phyloP scores from a whole-genome alignment of 1,139 yeast species.

The Geotrichum fermentans region DNA sequence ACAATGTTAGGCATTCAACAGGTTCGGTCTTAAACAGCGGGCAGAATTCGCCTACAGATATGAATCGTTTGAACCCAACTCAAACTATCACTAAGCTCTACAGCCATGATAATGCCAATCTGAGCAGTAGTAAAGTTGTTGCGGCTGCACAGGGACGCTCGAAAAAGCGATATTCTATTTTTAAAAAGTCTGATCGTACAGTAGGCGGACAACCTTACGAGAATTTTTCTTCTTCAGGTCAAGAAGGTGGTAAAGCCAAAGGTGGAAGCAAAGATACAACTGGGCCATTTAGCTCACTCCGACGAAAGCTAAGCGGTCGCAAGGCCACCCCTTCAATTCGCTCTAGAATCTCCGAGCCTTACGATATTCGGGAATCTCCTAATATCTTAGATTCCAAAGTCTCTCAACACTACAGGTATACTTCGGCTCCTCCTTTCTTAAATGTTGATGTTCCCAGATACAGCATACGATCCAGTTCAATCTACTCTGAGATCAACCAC shows the following conservation, averaged over 20 bases:
- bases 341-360: not conserved
- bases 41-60: too few species aligned
- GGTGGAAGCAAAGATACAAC: not conserved
- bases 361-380: not conserved
- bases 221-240: not conserved
- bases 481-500: slow-evolving; percentile 10
- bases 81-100: not conserved
- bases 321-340: not conserved
- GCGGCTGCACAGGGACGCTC: not conserved
- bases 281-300: slow-evolving; percentile 1
- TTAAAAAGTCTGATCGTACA: slow-evolving; percentile 1
- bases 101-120: slow-evolving; percentile 5
- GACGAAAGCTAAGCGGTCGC: not conserved
- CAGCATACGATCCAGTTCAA: slow-evolving; percentile 18
- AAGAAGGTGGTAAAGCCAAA: not conserved
- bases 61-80: too few species aligned
- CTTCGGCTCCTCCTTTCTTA: slow-evolving; percentile 15
- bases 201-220: slow-evolving; percentile 10
- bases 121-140: not conserved
- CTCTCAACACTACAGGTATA: not conserved
- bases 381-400: not conserved
- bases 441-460: slow-evolving; percentile 15
- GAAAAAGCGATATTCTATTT: slow-evolving; percentile 7
- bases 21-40: too few species aligned
- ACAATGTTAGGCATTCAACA: too few species aligned